Base-by-base conservation (phyloP, 2,329 filamentous ascomycete genomes). In the Aspergillus ochraceus region DNA sequence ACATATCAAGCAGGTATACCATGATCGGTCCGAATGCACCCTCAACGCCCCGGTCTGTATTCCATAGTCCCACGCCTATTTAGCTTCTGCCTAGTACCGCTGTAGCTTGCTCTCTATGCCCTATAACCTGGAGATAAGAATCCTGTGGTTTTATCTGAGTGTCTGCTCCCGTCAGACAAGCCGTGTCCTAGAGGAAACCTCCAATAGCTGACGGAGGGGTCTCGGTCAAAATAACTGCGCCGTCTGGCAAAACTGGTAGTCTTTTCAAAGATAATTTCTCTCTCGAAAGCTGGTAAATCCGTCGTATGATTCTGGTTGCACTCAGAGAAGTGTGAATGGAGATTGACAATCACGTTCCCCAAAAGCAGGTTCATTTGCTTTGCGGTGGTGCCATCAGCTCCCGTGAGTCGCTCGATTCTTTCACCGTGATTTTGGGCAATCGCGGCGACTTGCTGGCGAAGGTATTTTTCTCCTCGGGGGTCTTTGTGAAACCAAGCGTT, bases 401-500 rank as follows among this genome's bases (percentile, higher is more conserved):
- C 46, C 11, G 39, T 54, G 10, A 62, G 24, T 24, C 56, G 46
- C 50, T 64, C 59, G 46, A 50, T 51, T 29, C 57, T 65, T 32
- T 59, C 49, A 12, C 61, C 56, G 42, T 65, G 57, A 19, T 58
- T 60, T 19, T 63, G 49, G 22, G 65, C 63, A 57, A 70, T 61
- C 10, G 50, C 54, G 19, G 51, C 47, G 46, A 70, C 62, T 39
- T 66, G 61, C n/a, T 63, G 55, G 11, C 65, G 69, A 50, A 68
- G 53, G 12, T 58, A 24, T 8, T 58, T 53, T 10, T 65, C 58
- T 20, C 65, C 63, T 32, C 65, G 61, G 20, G 42, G 26, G 54
- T 69, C 69, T 22, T 22, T 60, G 36, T 65, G 67, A 20, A 70
- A 71, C 69, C 69, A 71, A n/a, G 19, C 10, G 14, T 68, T 57